Conservation (phyloP, 179 eudicot species). For the Actinidia chinensis region DNA sequence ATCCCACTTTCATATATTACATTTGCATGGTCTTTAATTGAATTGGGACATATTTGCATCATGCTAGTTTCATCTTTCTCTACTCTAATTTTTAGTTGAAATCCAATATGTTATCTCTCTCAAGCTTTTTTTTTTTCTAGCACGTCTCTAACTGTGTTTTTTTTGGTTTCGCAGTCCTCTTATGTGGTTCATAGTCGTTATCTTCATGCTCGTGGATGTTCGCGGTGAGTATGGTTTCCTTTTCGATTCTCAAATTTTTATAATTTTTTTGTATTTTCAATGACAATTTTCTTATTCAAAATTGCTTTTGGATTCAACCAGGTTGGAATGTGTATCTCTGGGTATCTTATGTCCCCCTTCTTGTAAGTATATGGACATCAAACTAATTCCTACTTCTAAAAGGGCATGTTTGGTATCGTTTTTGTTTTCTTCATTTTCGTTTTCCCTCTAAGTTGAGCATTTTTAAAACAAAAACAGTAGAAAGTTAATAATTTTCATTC, state of each 20-base stretch:
- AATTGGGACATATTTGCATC: not conserved
- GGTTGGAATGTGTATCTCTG: constrained; percentile 28
- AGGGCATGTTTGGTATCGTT: no score
- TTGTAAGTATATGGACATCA: constrained; percentile 16
- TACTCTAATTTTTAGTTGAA: no score
- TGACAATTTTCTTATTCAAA: not conserved
- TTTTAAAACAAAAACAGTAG: no score
- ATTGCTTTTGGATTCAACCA: constrained; percentile 16
- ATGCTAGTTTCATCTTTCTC: not conserved
- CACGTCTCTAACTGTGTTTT: not conserved
- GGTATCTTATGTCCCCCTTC: constrained; percentile 21
- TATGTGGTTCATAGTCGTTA: constrained; percentile 29
- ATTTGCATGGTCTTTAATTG: no score
- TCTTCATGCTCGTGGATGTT: constrained; percentile 27
- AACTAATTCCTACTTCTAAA: not conserved
- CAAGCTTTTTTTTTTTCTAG: no score
- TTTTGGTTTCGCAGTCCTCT: constrained; percentile 19
- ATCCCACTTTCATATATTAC: no score
- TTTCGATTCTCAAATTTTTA: not conserved
- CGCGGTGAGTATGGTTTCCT: constrained; percentile 13
- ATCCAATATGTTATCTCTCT: no score
- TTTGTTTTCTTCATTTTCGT: no score
- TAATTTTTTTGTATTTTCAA: not conserved
- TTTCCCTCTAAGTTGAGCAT: no score
- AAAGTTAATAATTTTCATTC: no score